These are phyloP conservation scores for Tolypocladium cylindrosporum DNA, from an alignment of 2,329 filamentous ascomycete genomes.

Conservation along the genomic window DNA sequence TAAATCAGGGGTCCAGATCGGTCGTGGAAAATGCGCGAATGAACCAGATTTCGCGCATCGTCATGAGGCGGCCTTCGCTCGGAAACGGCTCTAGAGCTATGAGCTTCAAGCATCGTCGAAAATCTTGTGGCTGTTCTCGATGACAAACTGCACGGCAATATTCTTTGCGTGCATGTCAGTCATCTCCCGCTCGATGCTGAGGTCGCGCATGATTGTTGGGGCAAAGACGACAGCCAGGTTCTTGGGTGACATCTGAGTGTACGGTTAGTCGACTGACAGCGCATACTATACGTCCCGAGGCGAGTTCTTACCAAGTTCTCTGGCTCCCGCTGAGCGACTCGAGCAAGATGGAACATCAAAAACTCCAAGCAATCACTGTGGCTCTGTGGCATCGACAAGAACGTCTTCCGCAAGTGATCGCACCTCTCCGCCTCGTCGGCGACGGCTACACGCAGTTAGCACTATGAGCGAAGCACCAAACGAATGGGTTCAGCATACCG, in stretches of 20 bases:
- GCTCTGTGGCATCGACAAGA: slow-evolving; percentile 69
- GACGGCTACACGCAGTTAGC: slow-evolving; percentile 37
- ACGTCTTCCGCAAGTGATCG: slow-evolving; percentile 59
- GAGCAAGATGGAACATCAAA: slow-evolving; percentile 82
- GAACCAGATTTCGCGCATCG: neutral
- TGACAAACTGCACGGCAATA: slow-evolving; percentile 79
- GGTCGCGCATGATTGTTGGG: slow-evolving; percentile 90
- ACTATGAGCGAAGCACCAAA: neutral
- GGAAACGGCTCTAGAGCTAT: neutral
- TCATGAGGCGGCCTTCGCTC: neutral
- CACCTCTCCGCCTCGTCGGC: slow-evolving; percentile 58
- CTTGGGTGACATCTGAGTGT: slow-evolving; percentile 75
- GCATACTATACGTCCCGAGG: too few species aligned
- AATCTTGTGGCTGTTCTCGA: slow-evolving; percentile 79
- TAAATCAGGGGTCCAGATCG: neutral
- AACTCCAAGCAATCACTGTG: slow-evolving; percentile 90
- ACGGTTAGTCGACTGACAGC: slow-evolving; percentile 13
- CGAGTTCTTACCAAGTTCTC: slow-evolving; percentile 63
- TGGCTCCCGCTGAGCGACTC: slow-evolving; percentile 71
- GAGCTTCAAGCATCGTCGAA: slow-evolving; percentile 43
- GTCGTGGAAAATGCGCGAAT: neutral
- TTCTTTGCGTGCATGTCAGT: slow-evolving; percentile 94
- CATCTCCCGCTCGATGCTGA: slow-evolving; percentile 86
- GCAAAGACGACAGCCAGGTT: slow-evolving; percentile 96
- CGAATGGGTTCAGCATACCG: slow-evolving; percentile 36